These are phyloP conservation scores for Tremella fuciformis DNA, from an alignment of 768 basidiomycete genomes.

Conservation along the genomic window DNA sequence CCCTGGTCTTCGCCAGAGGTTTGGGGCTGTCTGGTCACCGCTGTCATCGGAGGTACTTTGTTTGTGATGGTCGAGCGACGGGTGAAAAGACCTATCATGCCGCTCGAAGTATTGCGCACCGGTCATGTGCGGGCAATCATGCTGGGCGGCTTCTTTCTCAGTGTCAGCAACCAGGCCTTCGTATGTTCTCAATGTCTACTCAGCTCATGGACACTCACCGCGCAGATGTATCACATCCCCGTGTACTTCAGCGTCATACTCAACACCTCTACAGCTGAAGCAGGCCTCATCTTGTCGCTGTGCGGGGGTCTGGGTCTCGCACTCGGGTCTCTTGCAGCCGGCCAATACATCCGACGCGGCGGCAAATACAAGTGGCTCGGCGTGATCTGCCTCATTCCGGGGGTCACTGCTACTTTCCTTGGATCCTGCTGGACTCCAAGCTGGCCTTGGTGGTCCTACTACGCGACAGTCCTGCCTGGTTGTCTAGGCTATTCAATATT, in stretches of 20 bases:
- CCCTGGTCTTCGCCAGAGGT: constrained; percentile 47
- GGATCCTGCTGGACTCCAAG: constrained; percentile 39
- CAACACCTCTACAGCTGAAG: constrained; percentile 43
- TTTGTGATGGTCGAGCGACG: constrained; percentile 37
- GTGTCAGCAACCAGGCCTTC: constrained; percentile 41
- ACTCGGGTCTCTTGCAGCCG: constrained; percentile 44
- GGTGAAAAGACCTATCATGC: constrained; percentile 43
- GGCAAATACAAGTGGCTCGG: constrained; percentile 39
- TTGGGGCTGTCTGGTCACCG: constrained; percentile 40
- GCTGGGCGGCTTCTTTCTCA: constrained; percentile 44
- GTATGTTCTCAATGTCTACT: constrained; percentile 28
- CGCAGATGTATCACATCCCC: constrained; percentile 31
- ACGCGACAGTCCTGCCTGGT: constrained; percentile 39
- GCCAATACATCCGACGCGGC: constrained; percentile 45
- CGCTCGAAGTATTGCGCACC: constrained; percentile 39
- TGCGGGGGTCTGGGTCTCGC: constrained; percentile 46
- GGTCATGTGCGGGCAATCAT: constrained; percentile 38
- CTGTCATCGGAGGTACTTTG: constrained; percentile 11
- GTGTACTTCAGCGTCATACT: constrained; percentile 50
- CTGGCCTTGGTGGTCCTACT: constrained; percentile 41
- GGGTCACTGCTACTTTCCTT: constrained; percentile 28
- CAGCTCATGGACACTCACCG: no score
- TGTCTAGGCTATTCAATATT: constrained; percentile 49
- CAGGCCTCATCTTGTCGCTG: constrained; percentile 43
- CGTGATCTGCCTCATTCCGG: constrained; percentile 33